Conservation (phyloP, 345 rosid genomes). For the rapeseed (Brassica napus) region Da-Ae NC_063436.1:9800501-9801000, state of each 20-base stretch:
- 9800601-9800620: constrained; percentile 87
- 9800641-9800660: constrained; percentile 71
- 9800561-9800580: constrained; percentile 90
- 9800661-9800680: constrained; percentile 83
- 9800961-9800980: background rate
- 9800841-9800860: constrained; percentile 93
- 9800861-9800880: constrained; percentile 98
- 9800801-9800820: constrained; percentile 87
- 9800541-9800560: constrained; percentile 89
- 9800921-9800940: background rate
- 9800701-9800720: constrained; percentile 93
- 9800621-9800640: constrained; percentile 93
- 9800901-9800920: constrained; percentile 4
- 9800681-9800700: constrained; percentile 77
- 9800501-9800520: constrained; percentile 2
- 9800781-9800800: constrained; percentile 89
- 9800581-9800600: constrained; percentile 98
- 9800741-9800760: constrained; percentile 98
- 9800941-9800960: background rate
- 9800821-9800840: constrained; percentile 84
- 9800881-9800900: constrained; percentile 34
- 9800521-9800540: constrained; percentile 50
- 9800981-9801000: background rate
- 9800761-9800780: constrained; percentile 77
- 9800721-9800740: constrained; percentile 85